A percentile compares a stretch with the other conserved stretches of the same genome.
phyloP scores from a whole-genome alignment of 2,329 filamentous ascomycete genomes.

The Exophiala aquamarina region DNA sequence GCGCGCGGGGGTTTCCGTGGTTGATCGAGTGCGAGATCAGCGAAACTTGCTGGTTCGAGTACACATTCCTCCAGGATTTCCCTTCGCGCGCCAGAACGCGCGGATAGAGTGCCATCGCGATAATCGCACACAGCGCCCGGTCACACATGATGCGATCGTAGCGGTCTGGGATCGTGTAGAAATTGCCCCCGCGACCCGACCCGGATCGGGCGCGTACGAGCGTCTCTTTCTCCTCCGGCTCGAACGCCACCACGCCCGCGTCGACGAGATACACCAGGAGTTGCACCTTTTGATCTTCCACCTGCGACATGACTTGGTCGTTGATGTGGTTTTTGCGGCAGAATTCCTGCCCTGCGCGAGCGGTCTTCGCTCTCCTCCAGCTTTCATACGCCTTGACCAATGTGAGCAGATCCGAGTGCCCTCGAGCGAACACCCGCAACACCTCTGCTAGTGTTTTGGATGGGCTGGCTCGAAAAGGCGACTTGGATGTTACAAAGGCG shows the following conservation, averaged over 20 bases:
- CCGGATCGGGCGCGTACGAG: conserved; percentile 14
- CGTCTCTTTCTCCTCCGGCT: conserved; percentile 29
- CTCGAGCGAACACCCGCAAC: conserved; percentile 73
- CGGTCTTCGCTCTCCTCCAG: conserved; percentile 81
- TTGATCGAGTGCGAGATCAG: conserved; percentile 90
- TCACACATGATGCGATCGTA: conserved; percentile 79
- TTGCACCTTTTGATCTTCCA: conserved; percentile 94
- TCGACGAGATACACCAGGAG: conserved; percentile 82
- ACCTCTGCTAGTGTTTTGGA: conserved; percentile 74
- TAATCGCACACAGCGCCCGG: conserved; percentile 72
- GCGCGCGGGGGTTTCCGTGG: conserved; percentile 29
- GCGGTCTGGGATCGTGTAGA: conserved; percentile 77
- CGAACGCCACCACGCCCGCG: conserved; percentile 74
- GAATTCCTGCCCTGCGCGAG: conserved; percentile 74
- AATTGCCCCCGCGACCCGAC: conserved; percentile 53
- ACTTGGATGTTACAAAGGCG: conserved; percentile 90
- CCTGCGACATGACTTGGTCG: conserved; percentile 82
- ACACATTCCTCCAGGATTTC: conserved; percentile 85
- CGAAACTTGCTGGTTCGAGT: conserved; percentile 87
- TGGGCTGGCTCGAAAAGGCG: conserved; percentile 85
- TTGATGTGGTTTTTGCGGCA: conserved; percentile 94
- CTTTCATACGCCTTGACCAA: conserved; percentile 89
- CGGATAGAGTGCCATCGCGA: conserved; percentile 94
- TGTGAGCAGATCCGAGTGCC: conserved; percentile 89
- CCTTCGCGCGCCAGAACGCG: conserved; percentile 82